Evolutionary conservation across 2,329 filamentous ascomycete genomes (phyloP), one percentile per base, ranked within the genome.

Genomic region (Sclerotiophoma versabilis): DNA sequence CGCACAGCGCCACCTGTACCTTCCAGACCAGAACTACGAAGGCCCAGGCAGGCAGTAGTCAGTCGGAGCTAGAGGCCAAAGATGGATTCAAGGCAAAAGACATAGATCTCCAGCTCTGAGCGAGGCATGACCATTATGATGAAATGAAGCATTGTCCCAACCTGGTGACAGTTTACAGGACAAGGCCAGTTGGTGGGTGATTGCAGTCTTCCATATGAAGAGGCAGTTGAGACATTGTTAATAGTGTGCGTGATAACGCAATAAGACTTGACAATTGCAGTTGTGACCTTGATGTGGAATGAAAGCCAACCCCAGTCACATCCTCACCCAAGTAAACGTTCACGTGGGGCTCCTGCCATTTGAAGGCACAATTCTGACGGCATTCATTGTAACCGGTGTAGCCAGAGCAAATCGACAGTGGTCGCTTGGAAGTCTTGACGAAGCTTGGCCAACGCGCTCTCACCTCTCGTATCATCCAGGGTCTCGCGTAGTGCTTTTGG

Each of bases 1-100:
- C 29, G 93, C 93, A 6, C 87, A 95, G 78, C 87, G 95, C 79
- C 95, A 98, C 81, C 79, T 99, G 74, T 99, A 98, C 77, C 84
- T 99, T 71, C 95, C 95, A 36, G 93, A 99, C 80, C 69, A 75
- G 58, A 90, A 90, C 71, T 99, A 99, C 80, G 82, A 84, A 62
- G 90, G 86, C 74, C 93, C 83, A 64, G 89, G 84, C 75, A 82
- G 79, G 69, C 77, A 82, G 64, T 74, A 73, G 64, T 19, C 25
- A 1, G 33, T 8, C 22, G 33, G 32, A 37, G 25, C 22, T 43
- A 41, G 50, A 39, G 49, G 17, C 38, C 12, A 47, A 42, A 36
- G 41, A 33, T 38, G 54, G 26, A 25, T 34, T 43, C 30, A 37
- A 49, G 42, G 58, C 36, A 55, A 43, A 22, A 42, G 55, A 54